Conservation (phyloP, 345 rosid genomes). For the Citrus mangshanensis region DNA sequence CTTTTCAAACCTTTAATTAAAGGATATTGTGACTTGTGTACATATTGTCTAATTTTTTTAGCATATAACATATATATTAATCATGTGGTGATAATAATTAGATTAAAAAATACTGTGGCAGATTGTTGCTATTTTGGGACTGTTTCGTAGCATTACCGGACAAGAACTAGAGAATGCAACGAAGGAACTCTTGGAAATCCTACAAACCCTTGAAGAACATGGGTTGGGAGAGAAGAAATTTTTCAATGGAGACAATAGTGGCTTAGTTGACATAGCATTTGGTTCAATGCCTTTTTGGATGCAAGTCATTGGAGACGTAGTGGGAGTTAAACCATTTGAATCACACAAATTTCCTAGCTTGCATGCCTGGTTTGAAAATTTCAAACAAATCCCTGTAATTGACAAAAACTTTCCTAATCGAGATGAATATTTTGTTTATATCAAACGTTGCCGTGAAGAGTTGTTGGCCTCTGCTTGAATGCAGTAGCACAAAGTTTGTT, state of each 20-base stretch:
- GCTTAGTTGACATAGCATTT: not conserved
- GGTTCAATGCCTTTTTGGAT: not conserved
- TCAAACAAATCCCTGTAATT: not conserved
- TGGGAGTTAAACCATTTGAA: not conserved
- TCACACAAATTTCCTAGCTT: not conserved
- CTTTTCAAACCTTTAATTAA: no score
- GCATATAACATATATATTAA: not conserved
- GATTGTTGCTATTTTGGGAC: not conserved
- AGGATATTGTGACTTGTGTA: no score
- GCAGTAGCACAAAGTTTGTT: not conserved
- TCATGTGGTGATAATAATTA: no score
- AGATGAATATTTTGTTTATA: not conserved
- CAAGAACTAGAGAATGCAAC: not conserved
- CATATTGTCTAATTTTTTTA: not conserved
- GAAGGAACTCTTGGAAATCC: not conserved
- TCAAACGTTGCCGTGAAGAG: not conserved
- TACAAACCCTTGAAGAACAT: constrained; percentile 1
- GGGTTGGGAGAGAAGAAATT: not conserved
- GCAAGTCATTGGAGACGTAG: not conserved
- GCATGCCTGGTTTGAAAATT: not conserved
- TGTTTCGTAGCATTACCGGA: not conserved
- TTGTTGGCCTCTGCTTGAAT: not conserved
- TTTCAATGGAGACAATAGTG: constrained; percentile 5
- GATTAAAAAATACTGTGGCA: not conserved
- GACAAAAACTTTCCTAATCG: not conserved